phyloP scores from a whole-genome alignment of 2,329 filamentous ascomycete species.

The Trichoderma cornu-damae region DNA sequence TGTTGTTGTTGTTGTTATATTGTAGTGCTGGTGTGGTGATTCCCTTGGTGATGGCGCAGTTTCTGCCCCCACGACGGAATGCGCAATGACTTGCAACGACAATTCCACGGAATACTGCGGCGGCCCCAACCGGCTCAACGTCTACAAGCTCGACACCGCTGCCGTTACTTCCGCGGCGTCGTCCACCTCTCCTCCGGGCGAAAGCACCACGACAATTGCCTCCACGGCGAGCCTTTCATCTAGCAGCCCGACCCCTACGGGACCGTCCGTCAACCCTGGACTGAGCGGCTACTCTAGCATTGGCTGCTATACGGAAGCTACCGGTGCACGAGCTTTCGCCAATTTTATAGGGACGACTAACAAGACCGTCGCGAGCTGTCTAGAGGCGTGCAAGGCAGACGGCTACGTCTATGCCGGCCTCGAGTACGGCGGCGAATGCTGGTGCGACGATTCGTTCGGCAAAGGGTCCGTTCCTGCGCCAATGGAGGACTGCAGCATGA shows the following conservation, averaged over 20 bases:
- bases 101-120: constrained; percentile 38
- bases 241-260: constrained; percentile 24
- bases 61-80: constrained; percentile 30
- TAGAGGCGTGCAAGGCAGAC: constrained; percentile 30
- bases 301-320: constrained; percentile 37
- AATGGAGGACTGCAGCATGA: constrained; percentile 32
- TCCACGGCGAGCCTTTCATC: constrained; percentile 25
- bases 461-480: constrained; percentile 29
- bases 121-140: constrained; percentile 33
- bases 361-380: constrained; percentile 32
- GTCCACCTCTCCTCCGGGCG: not conserved
- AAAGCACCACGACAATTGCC: constrained; percentile 28
- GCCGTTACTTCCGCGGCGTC: not conserved
- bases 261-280: constrained; percentile 5
- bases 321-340: constrained; percentile 30
- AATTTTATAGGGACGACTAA: constrained; percentile 24
- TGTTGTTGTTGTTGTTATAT: no score
- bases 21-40: constrained; percentile 37
- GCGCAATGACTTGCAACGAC: constrained; percentile 35
- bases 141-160: constrained; percentile 30
- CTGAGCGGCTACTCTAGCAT: constrained; percentile 29
- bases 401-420: constrained; percentile 33
- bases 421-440: constrained; percentile 40
- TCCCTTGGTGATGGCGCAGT: constrained; percentile 27
- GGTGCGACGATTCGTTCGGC: constrained; percentile 32